These are phyloP conservation scores for Nidula microcarpa DNA, from an alignment of 768 basidiomycete species.

Conservation along the genomic window DNA sequence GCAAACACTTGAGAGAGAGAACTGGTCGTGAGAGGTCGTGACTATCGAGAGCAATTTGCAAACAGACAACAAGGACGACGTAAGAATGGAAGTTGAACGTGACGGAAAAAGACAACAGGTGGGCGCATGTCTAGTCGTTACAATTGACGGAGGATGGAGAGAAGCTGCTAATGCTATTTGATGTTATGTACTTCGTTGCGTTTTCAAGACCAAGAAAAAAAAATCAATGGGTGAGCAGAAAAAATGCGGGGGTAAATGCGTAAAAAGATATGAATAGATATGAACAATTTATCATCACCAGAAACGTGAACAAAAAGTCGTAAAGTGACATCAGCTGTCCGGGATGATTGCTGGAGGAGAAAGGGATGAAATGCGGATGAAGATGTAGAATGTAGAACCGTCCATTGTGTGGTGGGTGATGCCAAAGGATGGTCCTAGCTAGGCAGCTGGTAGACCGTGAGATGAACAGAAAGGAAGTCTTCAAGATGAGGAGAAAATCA, in stretches of 20 bases:
- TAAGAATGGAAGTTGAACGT: slow-evolving; percentile 14
- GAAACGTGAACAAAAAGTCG: neutral
- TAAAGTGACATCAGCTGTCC: slow-evolving; percentile 17
- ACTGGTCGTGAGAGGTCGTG: slow-evolving; percentile 6
- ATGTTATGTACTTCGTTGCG: neutral
- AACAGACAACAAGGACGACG: slow-evolving; percentile 21
- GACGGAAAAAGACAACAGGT: slow-evolving; percentile 26
- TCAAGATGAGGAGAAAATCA: slow-evolving; percentile 8
- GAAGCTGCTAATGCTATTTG: slow-evolving; percentile 1
- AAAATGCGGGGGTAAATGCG: slow-evolving; percentile 10
- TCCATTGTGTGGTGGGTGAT: neutral
- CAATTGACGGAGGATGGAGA: slow-evolving; percentile 33
- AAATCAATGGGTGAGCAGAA: slow-evolving; percentile 6
- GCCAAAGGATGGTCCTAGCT: neutral
- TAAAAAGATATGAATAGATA: slow-evolving; percentile 17
- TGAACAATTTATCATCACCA: slow-evolving; percentile 13
- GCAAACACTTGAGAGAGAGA: neutral
- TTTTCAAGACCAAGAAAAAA: slow-evolving; percentile 8
- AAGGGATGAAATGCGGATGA: neutral
- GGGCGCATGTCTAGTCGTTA: slow-evolving; percentile 75
- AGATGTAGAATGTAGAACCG: neutral
- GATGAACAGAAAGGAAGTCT: slow-evolving; percentile 12
- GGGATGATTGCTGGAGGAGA: slow-evolving; percentile 4
- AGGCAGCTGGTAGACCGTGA: neutral
- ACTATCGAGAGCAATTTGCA: slow-evolving; percentile 24